phyloP scores from a whole-genome alignment of 2,329 filamentous ascomycete genomes.

The Furcasterigmium furcatum region DNA sequence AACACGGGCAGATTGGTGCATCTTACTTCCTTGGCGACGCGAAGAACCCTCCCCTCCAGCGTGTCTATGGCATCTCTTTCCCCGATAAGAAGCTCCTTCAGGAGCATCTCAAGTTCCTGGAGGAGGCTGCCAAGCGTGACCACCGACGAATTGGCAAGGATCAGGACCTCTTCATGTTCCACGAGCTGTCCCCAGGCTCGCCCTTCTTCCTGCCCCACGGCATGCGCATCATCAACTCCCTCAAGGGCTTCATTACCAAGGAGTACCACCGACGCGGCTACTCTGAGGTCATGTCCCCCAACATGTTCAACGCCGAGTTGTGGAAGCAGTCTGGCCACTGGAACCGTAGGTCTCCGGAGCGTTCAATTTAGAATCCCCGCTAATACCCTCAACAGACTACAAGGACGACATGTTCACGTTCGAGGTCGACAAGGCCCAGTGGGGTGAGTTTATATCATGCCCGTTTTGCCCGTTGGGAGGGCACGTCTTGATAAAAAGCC shows the following conservation, averaged over 20 bases:
- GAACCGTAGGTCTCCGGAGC: constrained; percentile 42
- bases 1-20: constrained; percentile 57
- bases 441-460: constrained; percentile 22
- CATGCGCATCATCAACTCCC: constrained; percentile 86
- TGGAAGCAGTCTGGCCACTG: constrained; percentile 97
- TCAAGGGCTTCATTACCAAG: constrained; percentile 75
- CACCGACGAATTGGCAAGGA: constrained; percentile 92
- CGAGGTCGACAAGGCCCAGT: constrained; percentile 76
- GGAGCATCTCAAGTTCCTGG: constrained; percentile 90
- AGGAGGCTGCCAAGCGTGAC: constrained; percentile 97
- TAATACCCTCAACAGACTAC: constrained; percentile 52
- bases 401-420: constrained; percentile 78
- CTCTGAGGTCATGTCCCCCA: constrained; percentile 86
- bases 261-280: constrained; percentile 95
- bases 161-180: constrained; percentile 97
- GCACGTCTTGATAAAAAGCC: neutral
- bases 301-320: constrained; percentile 89
- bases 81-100: constrained; percentile 94
- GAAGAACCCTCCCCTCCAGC: constrained; percentile 90
- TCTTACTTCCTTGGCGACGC: constrained; percentile 95
- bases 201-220: constrained; percentile 92
- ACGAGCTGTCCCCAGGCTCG: constrained; percentile 88
- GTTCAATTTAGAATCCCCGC: neutral
- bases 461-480: neutral
- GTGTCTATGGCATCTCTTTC: constrained; percentile 93